These are phyloP conservation scores for Bimuria novae-zelandiae DNA, from an alignment of 2,329 filamentous ascomycete species.

Conservation along the genomic window DNA sequence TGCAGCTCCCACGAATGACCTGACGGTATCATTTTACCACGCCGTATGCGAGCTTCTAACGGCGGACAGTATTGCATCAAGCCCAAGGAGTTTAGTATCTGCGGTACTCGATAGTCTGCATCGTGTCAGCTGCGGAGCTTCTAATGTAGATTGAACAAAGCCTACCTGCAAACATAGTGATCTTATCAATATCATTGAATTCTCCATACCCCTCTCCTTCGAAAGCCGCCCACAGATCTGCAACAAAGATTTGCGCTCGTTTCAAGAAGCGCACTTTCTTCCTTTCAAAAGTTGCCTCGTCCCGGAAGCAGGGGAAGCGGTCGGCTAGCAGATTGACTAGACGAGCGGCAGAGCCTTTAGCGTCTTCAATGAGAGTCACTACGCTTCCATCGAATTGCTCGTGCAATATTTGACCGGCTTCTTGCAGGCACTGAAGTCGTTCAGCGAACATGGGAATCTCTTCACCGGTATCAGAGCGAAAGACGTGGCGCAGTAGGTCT, in stretches of 20 bases:
- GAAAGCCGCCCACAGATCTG: slow-evolving; percentile 96
- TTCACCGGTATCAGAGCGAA: slow-evolving; percentile 84
- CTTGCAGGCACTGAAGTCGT: slow-evolving; percentile 76
- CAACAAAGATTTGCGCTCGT: slow-evolving; percentile 92
- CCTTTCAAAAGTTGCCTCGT: slow-evolving; percentile 76
- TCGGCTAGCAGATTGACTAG: slow-evolving; percentile 85
- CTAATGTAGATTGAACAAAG: neutral
- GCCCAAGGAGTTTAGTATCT: slow-evolving; percentile 83
- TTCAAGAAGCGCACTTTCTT: slow-evolving; percentile 84
- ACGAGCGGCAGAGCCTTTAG: slow-evolving; percentile 76
- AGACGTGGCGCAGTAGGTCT: slow-evolving; percentile 54
- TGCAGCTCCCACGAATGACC: slow-evolving; percentile 85
- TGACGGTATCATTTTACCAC: slow-evolving; percentile 67
- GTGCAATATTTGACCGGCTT: slow-evolving; percentile 80
- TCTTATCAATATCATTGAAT: slow-evolving; percentile 89
- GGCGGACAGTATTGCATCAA: slow-evolving; percentile 84
- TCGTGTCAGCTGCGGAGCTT: neutral
- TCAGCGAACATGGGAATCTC: slow-evolving; percentile 83
- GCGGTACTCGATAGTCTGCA: slow-evolving; percentile 88
- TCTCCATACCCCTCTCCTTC: slow-evolving; percentile 76
- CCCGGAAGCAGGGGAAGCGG: slow-evolving; percentile 84
- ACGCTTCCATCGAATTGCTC: slow-evolving; percentile 80
- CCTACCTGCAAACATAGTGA: slow-evolving; percentile 90
- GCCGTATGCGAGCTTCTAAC: slow-evolving; percentile 71
- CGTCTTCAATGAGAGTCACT: slow-evolving; percentile 71